These are phyloP conservation scores for Anacardium occidentale DNA, from an alignment of 345 rosid genomes.

Conservation along the genomic window DNA sequence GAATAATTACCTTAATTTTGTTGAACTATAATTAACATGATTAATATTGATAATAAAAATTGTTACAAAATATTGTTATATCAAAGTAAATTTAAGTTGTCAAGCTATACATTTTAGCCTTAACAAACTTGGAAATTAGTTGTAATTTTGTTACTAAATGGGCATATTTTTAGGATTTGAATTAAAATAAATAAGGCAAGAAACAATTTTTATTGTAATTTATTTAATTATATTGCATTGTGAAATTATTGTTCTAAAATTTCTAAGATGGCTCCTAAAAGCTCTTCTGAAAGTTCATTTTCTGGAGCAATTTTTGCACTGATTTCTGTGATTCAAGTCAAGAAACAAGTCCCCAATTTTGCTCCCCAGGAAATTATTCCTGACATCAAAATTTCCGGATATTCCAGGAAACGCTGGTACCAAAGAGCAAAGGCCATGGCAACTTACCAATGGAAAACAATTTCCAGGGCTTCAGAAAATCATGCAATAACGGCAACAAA, in stretches of 20 bases:
- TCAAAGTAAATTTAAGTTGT: too few species aligned
- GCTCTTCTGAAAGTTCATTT: not conserved
- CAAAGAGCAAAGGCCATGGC: slow-evolving; percentile 87
- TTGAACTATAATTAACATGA: too few species aligned
- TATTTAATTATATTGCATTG: not conserved
- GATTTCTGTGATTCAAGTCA: slow-evolving; percentile 5
- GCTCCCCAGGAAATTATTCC: slow-evolving; percentile 11
- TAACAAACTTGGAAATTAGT: slow-evolving; percentile 10
- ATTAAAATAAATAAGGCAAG: not conserved
- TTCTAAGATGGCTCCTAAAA: not conserved
- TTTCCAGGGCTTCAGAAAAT: slow-evolving; percentile 33
- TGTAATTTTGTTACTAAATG: not conserved
- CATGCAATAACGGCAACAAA: slow-evolving; percentile 15
- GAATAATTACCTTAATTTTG: too few species aligned
- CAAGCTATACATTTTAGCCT: too few species aligned
- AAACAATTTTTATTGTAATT: too few species aligned
- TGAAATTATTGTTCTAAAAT: too few species aligned
- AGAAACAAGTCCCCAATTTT: not conserved
- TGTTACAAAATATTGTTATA: too few species aligned
- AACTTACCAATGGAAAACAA: slow-evolving; percentile 43
- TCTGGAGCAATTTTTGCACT: slow-evolving; percentile 1
- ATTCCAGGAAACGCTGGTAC: slow-evolving; percentile 88
- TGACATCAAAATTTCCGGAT: slow-evolving; percentile 23
- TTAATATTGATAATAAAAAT: too few species aligned
- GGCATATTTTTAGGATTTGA: slow-evolving; percentile 10